Evolutionary conservation across 2,329 filamentous ascomycete genomes (phyloP).

Genomic region (Lachnellula arida): DNA sequence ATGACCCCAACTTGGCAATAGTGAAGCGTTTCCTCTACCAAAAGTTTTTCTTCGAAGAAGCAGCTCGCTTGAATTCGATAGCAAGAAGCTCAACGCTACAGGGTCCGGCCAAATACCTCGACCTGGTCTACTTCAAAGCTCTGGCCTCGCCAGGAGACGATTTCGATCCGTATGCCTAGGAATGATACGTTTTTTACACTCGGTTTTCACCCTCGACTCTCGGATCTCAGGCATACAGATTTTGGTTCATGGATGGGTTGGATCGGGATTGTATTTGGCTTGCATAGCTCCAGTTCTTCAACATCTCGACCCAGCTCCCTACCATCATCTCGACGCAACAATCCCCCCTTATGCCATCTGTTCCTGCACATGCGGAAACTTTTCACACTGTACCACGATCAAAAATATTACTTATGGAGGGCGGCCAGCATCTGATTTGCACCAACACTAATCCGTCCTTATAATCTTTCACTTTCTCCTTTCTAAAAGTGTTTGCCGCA

Average conservation of each 20-base stretch:
- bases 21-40: constrained; percentile 19
- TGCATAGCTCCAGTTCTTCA: background rate
- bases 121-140: constrained; percentile 22
- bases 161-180: constrained; percentile 18
- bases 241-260: background rate
- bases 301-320: background rate
- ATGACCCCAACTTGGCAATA: constrained; percentile 23
- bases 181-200: background rate
- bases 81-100: constrained; percentile 15
- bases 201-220: background rate
- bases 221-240: background rate
- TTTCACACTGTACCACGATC: background rate
- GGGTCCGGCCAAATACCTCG: constrained; percentile 18
- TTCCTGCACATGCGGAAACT: background rate
- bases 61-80: constrained; percentile 15
- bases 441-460: too few species aligned
- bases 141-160: constrained; percentile 15
- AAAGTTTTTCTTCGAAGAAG: constrained; percentile 22
- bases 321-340: background rate
- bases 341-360: background rate
- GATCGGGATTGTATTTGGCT: background rate
- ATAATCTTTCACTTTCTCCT: background rate
- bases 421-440: background rate
- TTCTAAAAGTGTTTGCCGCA: background rate
- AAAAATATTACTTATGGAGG: background rate